Evolutionary conservation across 1,284 basidiomycete genomes (phyloP), one percentile per base, ranked within the genome.

Genomic region (Ustilago esculenta): DNA sequence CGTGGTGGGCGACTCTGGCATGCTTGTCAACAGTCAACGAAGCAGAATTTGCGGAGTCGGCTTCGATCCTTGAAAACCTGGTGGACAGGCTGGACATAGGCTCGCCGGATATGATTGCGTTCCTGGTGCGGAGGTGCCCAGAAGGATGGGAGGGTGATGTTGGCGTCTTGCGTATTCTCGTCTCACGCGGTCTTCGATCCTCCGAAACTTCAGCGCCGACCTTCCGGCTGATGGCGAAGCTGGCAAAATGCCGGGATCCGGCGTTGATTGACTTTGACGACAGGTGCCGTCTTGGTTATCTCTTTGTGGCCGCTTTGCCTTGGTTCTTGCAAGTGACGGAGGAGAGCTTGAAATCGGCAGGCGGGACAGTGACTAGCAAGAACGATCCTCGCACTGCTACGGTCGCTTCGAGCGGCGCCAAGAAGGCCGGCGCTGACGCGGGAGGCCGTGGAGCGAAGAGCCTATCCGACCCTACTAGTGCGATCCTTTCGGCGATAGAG

Each of bases 1-100:
- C 94, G 37, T 96, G 92, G 83, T 96, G 94, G 94, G 90, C 89
- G 73, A 86, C 89, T 2, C 86, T 88, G 37, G 92, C 92, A 1
- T 92, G 90, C 71, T 85, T 95, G 24, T 89, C 88, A 18, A 94
- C 92, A 0, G 89, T 90, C 0, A 89, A 90, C 41, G 92, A 96
- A 81, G 83, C 85, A 5, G 94, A 96, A 81, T 97, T 92, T 75
- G 81, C 84, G 8, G 87, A 90, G 57, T 87, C 88, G 0, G 82
- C 94, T 21, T 85, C 86, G 15, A 86, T 95, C 17, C 82, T 96
- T 18, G 87, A 88, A 37, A 84, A 86, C 15, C 82, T 95, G 2
- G 85, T 95, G n/a, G 85, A 86, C 45, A 88, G 88, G 69, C 83
- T 94, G 27, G 88, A 94, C 77, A 84, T 94, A 5, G 87, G 90